phyloP scores from a whole-genome alignment of 441 rosid genomes.

The Eugenia klotzschiana region DNA sequence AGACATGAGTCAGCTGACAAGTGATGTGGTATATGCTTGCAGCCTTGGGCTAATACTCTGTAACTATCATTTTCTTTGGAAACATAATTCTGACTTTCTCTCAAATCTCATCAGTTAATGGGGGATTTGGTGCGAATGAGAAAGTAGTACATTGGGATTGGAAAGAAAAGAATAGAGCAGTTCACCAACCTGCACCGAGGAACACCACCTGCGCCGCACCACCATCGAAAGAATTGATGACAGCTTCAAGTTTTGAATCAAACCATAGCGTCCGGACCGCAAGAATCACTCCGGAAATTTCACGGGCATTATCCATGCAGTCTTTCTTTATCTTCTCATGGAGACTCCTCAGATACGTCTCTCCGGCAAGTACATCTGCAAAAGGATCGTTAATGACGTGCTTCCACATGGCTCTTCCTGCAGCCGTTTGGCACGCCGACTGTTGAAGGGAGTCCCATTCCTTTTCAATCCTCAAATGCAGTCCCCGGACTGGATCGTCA shows the following conservation, averaged over 20 bases:
- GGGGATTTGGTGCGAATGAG: background rate
- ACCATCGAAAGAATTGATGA: conserved; percentile 32
- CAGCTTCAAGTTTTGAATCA: conserved; percentile 67
- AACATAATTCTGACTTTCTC: background rate
- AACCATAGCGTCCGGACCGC: conserved; percentile 88
- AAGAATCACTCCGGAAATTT: conserved; percentile 69
- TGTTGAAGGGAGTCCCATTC: conserved; percentile 54
- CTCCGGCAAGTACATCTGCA: conserved; percentile 73
- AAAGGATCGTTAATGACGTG: conserved; percentile 62
- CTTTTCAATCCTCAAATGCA: conserved; percentile 45
- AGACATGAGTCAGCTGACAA: background rate
- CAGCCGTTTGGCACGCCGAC: conserved; percentile 81
- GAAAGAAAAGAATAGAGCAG: background rate
- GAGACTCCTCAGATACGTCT: conserved; percentile 48
- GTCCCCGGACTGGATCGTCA: conserved; percentile 29
- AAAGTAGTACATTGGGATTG: background rate
- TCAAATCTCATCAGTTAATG: background rate
- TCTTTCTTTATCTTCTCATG: conserved; percentile 68
- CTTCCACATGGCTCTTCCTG: conserved; percentile 87
- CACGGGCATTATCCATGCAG: conserved; percentile 47
- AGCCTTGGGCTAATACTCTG: background rate
- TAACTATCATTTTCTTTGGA: background rate
- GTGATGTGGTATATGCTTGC: background rate
- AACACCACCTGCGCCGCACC: conserved; percentile 62
- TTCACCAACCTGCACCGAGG: conserved; percentile 81